A percentile compares a stretch with the other conserved stretches of the same genome.
phyloP scores from a whole-genome alignment of 805 yeast species.

The Candida jianshihensis region DNA sequence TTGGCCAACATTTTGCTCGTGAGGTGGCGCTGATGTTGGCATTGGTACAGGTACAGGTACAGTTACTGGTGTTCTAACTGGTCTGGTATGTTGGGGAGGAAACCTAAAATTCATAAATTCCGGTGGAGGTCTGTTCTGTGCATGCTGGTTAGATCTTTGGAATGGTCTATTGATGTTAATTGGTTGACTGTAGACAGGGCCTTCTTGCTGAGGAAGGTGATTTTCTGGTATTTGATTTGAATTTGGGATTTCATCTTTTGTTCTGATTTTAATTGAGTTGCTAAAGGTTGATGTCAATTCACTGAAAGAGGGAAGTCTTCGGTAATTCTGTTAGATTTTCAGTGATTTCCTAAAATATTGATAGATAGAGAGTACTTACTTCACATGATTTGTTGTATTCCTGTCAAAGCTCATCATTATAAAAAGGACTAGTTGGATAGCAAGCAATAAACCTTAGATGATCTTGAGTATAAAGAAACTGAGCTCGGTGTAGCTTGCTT shows the following conservation, averaged over 20 bases:
- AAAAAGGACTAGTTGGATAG: too few species aligned
- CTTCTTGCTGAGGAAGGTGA: too few species aligned
- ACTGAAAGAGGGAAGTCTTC: constrained; percentile 21
- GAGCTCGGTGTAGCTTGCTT: too few species aligned
- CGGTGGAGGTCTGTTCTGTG: neutral
- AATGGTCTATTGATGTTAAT: neutral
- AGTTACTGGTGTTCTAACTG: neutral
- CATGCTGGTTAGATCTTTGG: neutral
- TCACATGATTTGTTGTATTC: constrained; percentile 3
- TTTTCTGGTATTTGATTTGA: neutral
- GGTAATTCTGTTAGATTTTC: constrained; percentile 9
- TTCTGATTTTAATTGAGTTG: constrained; percentile 1
- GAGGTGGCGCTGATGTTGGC: constrained; percentile 2
- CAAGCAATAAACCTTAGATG: too few species aligned
- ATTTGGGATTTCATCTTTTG: neutral
- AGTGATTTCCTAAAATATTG: constrained; percentile 2
- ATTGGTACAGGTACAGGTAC: neutral
- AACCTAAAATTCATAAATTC: neutral
- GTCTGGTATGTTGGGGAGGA: neutral
- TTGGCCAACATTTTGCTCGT: too few species aligned
- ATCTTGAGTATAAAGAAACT: too few species aligned
- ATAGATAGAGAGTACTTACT: constrained; percentile 9
- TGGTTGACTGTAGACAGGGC: too few species aligned
- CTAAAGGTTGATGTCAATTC: constrained; percentile 17
- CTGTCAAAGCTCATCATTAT: constrained; percentile 10